These are phyloP conservation scores for Mucor lusitanicus DNA, from an alignment of 371 early-diverging fungal species.

Conservation along the genomic window DNA sequence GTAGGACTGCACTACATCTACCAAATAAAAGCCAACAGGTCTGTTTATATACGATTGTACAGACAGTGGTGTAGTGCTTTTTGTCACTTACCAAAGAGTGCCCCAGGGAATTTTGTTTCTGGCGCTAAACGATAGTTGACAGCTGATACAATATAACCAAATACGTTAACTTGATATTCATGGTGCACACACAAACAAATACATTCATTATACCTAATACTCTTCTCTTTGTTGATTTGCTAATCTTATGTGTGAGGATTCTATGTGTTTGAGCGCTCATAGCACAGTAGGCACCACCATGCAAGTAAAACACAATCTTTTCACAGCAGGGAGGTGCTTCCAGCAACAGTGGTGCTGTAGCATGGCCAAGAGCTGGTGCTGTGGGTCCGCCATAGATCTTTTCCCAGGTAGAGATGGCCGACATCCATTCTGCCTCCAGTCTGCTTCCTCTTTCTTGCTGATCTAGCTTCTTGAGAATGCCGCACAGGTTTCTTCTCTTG, in stretches of 20 bases:
- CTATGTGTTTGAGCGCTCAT: slow-evolving; percentile 66
- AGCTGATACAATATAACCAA: slow-evolving; percentile 27
- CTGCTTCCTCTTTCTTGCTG: slow-evolving; percentile 24
- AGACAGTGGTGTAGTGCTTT: too few relatives aligned
- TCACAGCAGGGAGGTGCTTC: slow-evolving; percentile 29
- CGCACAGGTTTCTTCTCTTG: slow-evolving; percentile 19
- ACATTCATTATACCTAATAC: slow-evolving; percentile 41
- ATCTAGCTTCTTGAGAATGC: slow-evolving; percentile 30
- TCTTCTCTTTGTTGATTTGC: slow-evolving; percentile 47
- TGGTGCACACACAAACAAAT: neutral
- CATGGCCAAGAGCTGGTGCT: neutral
- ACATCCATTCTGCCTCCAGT: slow-evolving; percentile 42
- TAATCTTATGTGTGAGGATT: slow-evolving; percentile 56
- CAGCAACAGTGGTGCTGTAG: neutral
- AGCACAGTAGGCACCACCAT: slow-evolving; percentile 69
- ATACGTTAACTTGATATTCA: neutral
- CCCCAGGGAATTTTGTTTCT: slow-evolving; percentile 76
- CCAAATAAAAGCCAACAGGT: too few relatives aligned
- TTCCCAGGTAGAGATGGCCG: slow-evolving; percentile 29
- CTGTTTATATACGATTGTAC: too few relatives aligned
- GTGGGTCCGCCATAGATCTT: slow-evolving; percentile 18
- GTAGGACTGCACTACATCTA: slow-evolving; percentile 78
- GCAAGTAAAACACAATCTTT: slow-evolving; percentile 62
- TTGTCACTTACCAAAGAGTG: too few relatives aligned
- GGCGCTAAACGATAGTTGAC: slow-evolving; percentile 81